phyloP scores from a whole-genome alignment of 306 rosid species.

The Trichosanthes truncata region DNA sequence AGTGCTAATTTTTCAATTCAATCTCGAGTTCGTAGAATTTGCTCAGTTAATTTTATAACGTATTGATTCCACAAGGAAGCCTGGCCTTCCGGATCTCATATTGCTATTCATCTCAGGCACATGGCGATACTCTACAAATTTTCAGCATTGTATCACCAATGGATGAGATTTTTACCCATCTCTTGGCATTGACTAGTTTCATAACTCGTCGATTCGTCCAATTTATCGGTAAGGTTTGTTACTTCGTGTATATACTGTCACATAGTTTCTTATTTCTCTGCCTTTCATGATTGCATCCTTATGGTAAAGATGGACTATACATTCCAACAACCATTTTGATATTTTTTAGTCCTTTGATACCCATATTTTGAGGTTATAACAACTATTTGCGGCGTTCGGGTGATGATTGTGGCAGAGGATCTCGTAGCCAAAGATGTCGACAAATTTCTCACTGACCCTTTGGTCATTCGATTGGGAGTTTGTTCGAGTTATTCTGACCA shows the following conservation, averaged over 20 bases:
- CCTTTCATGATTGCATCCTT: neutral
- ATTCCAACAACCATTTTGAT: neutral
- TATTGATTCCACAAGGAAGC: neutral
- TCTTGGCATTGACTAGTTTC: constrained; percentile 40
- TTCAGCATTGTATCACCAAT: constrained; percentile 25
- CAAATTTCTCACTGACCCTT: constrained; percentile 17
- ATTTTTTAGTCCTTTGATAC: neutral
- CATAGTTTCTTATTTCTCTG: neutral
- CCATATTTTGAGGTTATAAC: neutral
- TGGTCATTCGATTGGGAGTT: constrained; percentile 19
- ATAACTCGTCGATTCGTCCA: constrained; percentile 31
- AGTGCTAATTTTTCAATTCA: constrained; percentile 2
- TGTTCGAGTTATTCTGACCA: constrained; percentile 16
- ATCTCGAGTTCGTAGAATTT: neutral
- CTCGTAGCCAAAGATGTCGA: constrained; percentile 43
- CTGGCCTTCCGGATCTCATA: constrained; percentile 11
- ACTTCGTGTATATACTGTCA: neutral
- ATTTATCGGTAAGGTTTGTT: constrained; percentile 40
- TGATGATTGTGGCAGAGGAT: constrained; percentile 48
- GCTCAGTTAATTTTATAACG: neutral
- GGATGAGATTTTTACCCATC: constrained; percentile 39
- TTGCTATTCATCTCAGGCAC: constrained; percentile 28
- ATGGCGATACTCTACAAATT: constrained; percentile 16
- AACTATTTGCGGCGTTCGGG: constrained; percentile 10
- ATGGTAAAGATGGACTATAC: neutral